These are phyloP conservation scores for Backusella westeae DNA, from an alignment of 192 early-diverging fungal genomes.

Conservation along the genomic window DNA sequence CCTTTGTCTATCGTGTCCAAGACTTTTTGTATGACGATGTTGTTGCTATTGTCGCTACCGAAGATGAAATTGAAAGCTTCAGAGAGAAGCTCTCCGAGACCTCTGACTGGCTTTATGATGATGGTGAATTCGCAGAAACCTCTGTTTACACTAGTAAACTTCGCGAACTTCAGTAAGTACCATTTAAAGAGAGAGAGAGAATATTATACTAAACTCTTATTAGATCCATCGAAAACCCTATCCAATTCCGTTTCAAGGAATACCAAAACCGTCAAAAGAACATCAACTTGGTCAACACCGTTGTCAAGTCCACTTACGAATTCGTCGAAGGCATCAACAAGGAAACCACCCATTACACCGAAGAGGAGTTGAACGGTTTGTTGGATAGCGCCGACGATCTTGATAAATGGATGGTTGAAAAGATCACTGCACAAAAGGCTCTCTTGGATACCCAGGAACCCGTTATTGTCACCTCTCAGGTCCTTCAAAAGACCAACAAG, in stretches of 20 bases:
- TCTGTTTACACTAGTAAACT: constrained; percentile 53
- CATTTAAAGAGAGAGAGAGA: too few relatives aligned
- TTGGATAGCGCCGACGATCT: constrained; percentile 50
- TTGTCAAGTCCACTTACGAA: constrained; percentile 33
- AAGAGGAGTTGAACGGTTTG: constrained; percentile 53
- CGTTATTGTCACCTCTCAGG: constrained; percentile 55
- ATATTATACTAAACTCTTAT: neutral
- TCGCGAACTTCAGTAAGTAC: constrained; percentile 41
- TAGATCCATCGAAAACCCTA: constrained; percentile 47
- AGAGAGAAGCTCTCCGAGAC: constrained; percentile 50
- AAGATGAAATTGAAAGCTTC: constrained; percentile 67
- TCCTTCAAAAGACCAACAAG: constrained; percentile 45
- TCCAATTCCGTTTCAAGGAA: constrained; percentile 46
- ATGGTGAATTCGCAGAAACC: constrained; percentile 73
- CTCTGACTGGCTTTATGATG: constrained; percentile 87
- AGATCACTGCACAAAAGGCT: constrained; percentile 55
- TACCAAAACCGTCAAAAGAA: constrained; percentile 43
- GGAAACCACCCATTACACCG: constrained; percentile 51
- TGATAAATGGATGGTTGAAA: constrained; percentile 65
- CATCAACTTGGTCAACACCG: constrained; percentile 31
- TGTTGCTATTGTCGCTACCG: constrained; percentile 63
- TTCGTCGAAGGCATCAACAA: constrained; percentile 49
- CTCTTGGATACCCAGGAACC: constrained; percentile 62
- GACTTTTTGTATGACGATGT: constrained; percentile 82
- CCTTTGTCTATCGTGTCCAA: constrained; percentile 83